Evolutionary conservation across 768 basidiomycete genomes (phyloP), one percentile per base, ranked within the genome.

Genomic region (Kockovaella imperatae): DNA sequence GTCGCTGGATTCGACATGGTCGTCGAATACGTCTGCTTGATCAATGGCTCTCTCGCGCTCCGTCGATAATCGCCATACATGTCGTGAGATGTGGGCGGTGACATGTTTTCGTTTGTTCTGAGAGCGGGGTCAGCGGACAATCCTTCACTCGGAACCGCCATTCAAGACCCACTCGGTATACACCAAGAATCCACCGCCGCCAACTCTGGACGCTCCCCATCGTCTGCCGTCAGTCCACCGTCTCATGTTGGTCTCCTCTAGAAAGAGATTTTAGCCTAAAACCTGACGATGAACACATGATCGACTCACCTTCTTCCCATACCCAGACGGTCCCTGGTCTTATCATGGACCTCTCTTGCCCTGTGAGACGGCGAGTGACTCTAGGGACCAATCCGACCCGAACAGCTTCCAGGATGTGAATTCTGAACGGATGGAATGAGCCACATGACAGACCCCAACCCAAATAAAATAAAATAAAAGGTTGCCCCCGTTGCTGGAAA

Each of bases 11-110:
- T 53, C 20, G 52, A 55, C 55, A 67, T 64, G 10, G 53, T 56
- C 18, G 65, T 65, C 20, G 62, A 62, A 47, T 62, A 69, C 4
- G 68, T 69, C 39, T 69, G 68, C 48, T 69, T 69, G 62, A 69
- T 56, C 17, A 69, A 49, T 14, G 59, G 47, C 28, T 62, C 68
- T 3, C 4, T 45, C 50, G 29, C 43, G 42, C 23, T 48, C 24
- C 6, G 50, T n/a, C n/a, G 45, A 42, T 47, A 49, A 39, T 50
- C 31, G 26, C 38, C 34, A 23, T 39, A 21, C 30, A 40, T 11
- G 31, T 18, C 15, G 20, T 15, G 43, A 14, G 53, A 45, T 14
- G 59, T 58, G 21, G 59, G 59, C 47, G 36, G 42, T 23, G 29
- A 57, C 30, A 25, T 17, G 13, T 14, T 28, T 23, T 46, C 35